Percentiles rank a stretch among this genome's conserved stretches.
These are phyloP conservation scores for Microsporum audouinii DNA, from an alignment of 2,329 filamentous ascomycete genomes.

Conservation along the genomic window DNA sequence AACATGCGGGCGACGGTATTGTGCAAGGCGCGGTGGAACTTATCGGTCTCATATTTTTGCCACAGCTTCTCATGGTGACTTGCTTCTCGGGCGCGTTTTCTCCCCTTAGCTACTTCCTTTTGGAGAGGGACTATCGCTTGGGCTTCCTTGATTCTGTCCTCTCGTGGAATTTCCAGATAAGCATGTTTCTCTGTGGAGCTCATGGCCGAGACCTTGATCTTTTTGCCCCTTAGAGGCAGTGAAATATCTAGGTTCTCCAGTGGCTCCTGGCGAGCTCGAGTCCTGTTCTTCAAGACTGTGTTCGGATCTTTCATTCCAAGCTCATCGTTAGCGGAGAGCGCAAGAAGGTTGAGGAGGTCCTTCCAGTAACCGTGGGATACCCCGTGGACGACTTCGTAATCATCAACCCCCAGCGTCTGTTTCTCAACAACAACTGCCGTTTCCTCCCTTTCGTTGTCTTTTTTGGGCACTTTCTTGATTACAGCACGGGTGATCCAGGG, in stretches of 20 bases:
- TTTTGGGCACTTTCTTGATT: slow-evolving; percentile 43
- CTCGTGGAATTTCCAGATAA: background rate
- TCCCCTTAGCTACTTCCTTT: background rate
- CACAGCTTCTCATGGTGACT: slow-evolving; percentile 34
- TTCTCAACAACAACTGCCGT: slow-evolving; percentile 25
- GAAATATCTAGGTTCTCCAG: background rate
- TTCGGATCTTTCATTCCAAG: slow-evolving; percentile 34
- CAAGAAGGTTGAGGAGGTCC: slow-evolving; percentile 48
- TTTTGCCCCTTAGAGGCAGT: background rate
- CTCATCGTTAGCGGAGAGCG: slow-evolving; percentile 40
- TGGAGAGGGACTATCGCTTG: slow-evolving; percentile 17
- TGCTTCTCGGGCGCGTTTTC: slow-evolving; percentile 23
- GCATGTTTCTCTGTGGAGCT: background rate
- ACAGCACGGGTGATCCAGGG: slow-evolving; percentile 46
- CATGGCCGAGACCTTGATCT: background rate
- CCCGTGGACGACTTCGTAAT: slow-evolving; percentile 38
- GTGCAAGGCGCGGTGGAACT: slow-evolving; percentile 43
- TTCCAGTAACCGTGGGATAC: slow-evolving; percentile 53
- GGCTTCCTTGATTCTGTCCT: background rate
- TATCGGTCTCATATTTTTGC: slow-evolving; percentile 33
- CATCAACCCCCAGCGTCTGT: slow-evolving; percentile 22
- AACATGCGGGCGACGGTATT: slow-evolving; percentile 46
- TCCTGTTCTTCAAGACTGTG: slow-evolving; percentile 31
- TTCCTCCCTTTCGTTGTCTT: slow-evolving; percentile 25
- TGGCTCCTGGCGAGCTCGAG: background rate